Evolutionary conservation across 192 early-diverging fungal genomes (phyloP), one percentile per base, ranked within the genome.

Genomic region (Coemansia sp.): DNA sequence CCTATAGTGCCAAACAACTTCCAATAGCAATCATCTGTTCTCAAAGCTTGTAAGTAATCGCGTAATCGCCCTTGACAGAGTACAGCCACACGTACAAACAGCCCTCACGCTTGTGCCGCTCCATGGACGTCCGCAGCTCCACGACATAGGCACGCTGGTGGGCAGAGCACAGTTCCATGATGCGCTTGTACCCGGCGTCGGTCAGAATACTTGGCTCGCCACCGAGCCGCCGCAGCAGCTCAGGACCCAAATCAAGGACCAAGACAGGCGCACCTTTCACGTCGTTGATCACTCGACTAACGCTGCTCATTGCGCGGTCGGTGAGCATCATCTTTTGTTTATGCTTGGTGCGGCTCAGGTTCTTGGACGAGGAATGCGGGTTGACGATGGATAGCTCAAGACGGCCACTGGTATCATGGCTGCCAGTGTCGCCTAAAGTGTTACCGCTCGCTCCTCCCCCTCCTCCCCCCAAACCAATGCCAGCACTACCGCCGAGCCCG

Each of bases 41-140:
- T 51, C 25, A 75, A 34, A 87, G 70, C 48, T 84, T 77, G 61
- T 88, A 92, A 8, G 87, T 75, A 18, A 86, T 67, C 8, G 85
- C 84, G 62, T 74, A 84, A 39, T 92, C 87, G 73, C 87, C 87
- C 51, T 85, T 84, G 53, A 86, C 82, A 0, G 88, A 87, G 69
- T 92, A 91, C 18, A 92, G 68, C 91, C 91, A 92, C 8, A 92
- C 81, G 66, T 83, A 87, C 37, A 64, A 59, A 21, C 74, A 73
- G 1, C 69, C 72, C 29, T 82, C 70, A n/a, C 75, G 69, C 13
- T 46, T 53, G 15, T 72, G 67, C 9, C 67, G 62, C 68, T 68
- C 66, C 46, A 84, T 73, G 28, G 62, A 48, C 3, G 86, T 71
- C 15, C 82, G 61, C 23, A 86, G 56, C 75, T 87, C 85, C 10